Evolutionary conservation across 1,284 basidiomycete species (phyloP).

Genomic region (Volvariella volvacea): DNA sequence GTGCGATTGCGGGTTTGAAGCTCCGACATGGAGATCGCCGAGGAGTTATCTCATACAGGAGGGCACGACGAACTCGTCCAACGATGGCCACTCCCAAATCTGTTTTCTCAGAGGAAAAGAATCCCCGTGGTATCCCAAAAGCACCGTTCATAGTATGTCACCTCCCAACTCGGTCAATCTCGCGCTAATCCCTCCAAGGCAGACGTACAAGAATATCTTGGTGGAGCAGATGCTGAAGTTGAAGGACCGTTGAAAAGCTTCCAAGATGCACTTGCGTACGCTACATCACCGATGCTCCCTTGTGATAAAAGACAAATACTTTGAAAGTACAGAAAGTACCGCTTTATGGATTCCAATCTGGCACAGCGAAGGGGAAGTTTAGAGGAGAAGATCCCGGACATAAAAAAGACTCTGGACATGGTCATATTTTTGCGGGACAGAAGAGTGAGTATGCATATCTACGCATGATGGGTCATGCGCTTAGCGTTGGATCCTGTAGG

Average conservation of each 20-base stretch:
- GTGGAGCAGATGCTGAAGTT: slow-evolving; percentile 73
- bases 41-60: background rate
- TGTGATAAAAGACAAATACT: slow-evolving; percentile 13
- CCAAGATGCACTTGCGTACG: slow-evolving; percentile 90
- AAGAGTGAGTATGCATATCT: slow-evolving; percentile 39
- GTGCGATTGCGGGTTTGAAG: slow-evolving; percentile 5
- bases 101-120: slow-evolving; percentile 50
- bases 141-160: slow-evolving; percentile 88
- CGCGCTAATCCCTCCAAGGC: slow-evolving; percentile 20
- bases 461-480: background rate
- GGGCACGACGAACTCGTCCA: background rate
- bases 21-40: slow-evolving; percentile 20
- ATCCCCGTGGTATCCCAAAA: slow-evolving; percentile 88
- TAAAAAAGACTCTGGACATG: slow-evolving; percentile 88
- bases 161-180: slow-evolving; percentile 1
- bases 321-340: slow-evolving; percentile 80
- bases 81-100: slow-evolving; percentile 32
- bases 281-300: slow-evolving; percentile 10
- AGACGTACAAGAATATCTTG: slow-evolving; percentile 85
- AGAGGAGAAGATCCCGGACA: slow-evolving; percentile 95
- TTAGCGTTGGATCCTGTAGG: slow-evolving; percentile 29
- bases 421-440: slow-evolving; percentile 78
- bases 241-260: slow-evolving; percentile 79
- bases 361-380: slow-evolving; percentile 75
- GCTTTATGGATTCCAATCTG: slow-evolving; percentile 93